Percentiles rank a stretch among this genome's conserved stretches.
Evolutionary conservation across 1,284 basidiomycete genomes (phyloP).

Genomic region (Microbotryomycetes sp.): DNA sequence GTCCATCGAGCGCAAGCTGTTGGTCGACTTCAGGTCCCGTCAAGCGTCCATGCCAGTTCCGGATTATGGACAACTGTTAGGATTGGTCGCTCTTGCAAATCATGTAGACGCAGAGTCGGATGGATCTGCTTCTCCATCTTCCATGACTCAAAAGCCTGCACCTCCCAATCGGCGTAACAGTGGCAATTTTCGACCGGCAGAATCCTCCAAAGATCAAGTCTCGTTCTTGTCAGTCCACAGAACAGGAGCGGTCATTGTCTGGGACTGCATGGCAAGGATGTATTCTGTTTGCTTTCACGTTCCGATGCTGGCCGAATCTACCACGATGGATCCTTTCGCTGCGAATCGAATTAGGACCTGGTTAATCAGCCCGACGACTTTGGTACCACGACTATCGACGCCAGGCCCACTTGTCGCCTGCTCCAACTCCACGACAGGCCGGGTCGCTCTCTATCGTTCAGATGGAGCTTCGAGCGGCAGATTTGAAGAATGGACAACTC

Average conservation of each 20-base stretch:
- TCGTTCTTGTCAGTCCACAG: constrained; percentile 13
- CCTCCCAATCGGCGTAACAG: background rate
- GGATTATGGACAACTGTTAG: constrained; percentile 47
- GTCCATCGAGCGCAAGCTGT: constrained; percentile 46
- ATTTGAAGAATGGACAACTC: background rate
- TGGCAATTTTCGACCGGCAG: background rate
- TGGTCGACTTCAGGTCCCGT: constrained; percentile 46
- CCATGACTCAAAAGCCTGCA: background rate
- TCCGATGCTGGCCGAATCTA: background rate
- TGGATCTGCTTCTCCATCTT: background rate
- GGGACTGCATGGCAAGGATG: constrained; percentile 15
- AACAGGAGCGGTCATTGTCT: constrained; percentile 17
- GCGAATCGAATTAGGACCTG: background rate
- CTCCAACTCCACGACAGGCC: background rate
- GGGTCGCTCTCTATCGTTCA: constrained; percentile 1
- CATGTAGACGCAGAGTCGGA: background rate
- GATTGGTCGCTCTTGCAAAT: background rate
- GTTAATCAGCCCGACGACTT: background rate
- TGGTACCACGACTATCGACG: background rate
- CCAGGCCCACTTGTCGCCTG: constrained; percentile 1
- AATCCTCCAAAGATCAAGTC: background rate
- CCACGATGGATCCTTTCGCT: background rate
- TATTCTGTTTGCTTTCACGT: background rate
- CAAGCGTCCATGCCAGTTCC: constrained; percentile 53
- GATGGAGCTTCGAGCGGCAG: background rate